Percentiles rank a stretch among this genome's conserved stretches.
These are phyloP conservation scores for Candida vaughaniae DNA, from an alignment of 805 yeast species.

Conservation along the genomic window DNA sequence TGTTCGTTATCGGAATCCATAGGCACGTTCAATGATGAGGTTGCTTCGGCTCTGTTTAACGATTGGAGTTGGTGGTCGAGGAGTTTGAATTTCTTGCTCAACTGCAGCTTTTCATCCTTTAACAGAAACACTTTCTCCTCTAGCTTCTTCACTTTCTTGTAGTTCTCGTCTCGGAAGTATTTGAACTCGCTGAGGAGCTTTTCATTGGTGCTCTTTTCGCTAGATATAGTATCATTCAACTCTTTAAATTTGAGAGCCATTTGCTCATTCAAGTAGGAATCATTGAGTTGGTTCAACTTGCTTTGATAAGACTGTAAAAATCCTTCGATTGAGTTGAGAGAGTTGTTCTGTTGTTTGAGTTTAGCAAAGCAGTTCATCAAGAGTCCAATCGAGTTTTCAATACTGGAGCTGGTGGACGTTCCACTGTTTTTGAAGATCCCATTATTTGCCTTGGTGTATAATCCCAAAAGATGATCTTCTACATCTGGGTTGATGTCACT, in stretches of 20 bases:
- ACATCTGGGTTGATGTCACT: constrained; percentile 53
- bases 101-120: constrained; percentile 7
- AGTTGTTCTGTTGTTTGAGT: constrained; percentile 58
- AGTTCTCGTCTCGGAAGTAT: constrained; percentile 7
- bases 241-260: constrained; percentile 12
- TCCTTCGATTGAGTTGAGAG: constrained; percentile 51
- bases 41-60: neutral
- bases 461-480: constrained; percentile 52
- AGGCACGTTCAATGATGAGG: neutral
- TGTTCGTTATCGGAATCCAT: neutral
- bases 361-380: constrained; percentile 55
- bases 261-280: constrained; percentile 20
- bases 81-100: constrained; percentile 1
- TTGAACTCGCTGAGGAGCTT: constrained; percentile 8
- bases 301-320: constrained; percentile 52
- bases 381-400: constrained; percentile 55
- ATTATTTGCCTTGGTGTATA: constrained; percentile 46
- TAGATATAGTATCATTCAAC: constrained; percentile 4
- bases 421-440: constrained; percentile 62
- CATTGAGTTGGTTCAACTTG: constrained; percentile 25
- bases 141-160: constrained; percentile 7
- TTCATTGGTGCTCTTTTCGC: constrained; percentile 8
- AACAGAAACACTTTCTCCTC: constrained; percentile 6
- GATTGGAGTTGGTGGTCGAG: neutral
- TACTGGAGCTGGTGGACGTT: constrained; percentile 53